A percentile compares a stretch with the other conserved stretches of the same genome.
Conservation (phyloP, 345 rosid species). For the Eutrema heterophyllum region DNA sequence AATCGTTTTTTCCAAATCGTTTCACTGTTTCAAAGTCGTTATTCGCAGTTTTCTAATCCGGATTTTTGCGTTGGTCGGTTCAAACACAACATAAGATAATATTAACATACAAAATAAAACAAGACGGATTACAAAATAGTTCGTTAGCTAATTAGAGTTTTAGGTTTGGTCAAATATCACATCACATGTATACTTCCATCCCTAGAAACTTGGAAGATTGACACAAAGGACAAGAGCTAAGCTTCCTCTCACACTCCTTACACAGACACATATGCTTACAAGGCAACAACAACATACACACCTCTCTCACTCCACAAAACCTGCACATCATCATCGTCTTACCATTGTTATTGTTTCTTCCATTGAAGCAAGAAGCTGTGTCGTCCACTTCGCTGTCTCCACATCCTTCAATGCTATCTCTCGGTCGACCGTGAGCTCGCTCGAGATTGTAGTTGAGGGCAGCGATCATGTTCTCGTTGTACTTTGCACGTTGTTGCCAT, state of each 20-base stretch:
- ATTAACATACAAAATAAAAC: too few species aligned
- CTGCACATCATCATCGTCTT: conserved; percentile 61
- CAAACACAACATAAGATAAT: too few species aligned
- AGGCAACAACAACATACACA: conserved; percentile 79
- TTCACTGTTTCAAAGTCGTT: too few species aligned
- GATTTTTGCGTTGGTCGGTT: too few species aligned
- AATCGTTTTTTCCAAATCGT: too few species aligned
- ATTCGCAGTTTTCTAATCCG: too few species aligned
- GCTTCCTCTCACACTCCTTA: conserved; percentile 82
- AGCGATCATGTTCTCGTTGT: conserved; percentile 62
- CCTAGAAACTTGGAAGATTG: conserved; percentile 68
- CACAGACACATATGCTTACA: conserved; percentile 96
- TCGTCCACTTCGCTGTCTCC: conserved; percentile 93
- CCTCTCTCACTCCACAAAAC: conserved; percentile 66
- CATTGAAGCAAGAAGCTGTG: conserved; percentile 81
- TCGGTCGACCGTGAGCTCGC: conserved; percentile 56
- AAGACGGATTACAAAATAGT: too few species aligned
- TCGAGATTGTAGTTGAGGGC: conserved; percentile 69
- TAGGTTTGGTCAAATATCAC: too few species aligned
- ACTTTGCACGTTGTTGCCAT: conserved; percentile 76
- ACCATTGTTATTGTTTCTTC: conserved; percentile 33
- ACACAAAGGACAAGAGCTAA: conserved; percentile 81
- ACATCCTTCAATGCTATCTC: conserved; percentile 73
- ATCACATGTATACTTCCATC: conserved; percentile 29
- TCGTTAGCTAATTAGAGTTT: too few species aligned